Evolutionary conservation across 208 protist species (phyloP).

Genomic region (Leishmania guyanensis): DNA sequence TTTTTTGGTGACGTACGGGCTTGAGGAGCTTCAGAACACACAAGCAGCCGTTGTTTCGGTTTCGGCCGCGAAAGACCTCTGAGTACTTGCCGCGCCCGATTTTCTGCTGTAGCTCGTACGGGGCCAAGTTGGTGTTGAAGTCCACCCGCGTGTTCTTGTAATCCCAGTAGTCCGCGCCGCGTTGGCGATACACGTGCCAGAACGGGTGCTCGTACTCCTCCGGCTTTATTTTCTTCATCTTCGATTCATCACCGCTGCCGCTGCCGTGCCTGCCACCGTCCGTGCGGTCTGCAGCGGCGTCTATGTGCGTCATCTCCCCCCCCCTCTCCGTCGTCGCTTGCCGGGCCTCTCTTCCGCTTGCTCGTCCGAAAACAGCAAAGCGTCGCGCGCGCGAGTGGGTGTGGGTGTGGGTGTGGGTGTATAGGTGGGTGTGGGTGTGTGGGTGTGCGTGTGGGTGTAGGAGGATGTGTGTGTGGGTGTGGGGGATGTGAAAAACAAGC

Average conservation of each 20-base stretch:
- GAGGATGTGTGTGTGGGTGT: neutral
- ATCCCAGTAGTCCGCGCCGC: slow-evolving; percentile 92
- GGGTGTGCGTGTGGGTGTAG: neutral
- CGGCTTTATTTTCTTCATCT: slow-evolving; percentile 27
- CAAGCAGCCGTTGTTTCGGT: slow-evolving; percentile 84
- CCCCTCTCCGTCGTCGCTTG: neutral
- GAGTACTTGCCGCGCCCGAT: slow-evolving; percentile 99
- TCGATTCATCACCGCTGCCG: slow-evolving; percentile 9
- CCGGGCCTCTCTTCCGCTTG: too few species aligned
- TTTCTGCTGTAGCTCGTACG: slow-evolving; percentile 97
- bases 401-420: neutral
- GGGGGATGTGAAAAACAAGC: neutral
- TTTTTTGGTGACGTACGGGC: slow-evolving; percentile 99
- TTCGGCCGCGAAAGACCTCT: slow-evolving; percentile 98
- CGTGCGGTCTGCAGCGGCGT: neutral
- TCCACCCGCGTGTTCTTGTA: slow-evolving; percentile 90
- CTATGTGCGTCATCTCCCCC: neutral
- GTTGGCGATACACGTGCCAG: slow-evolving; percentile 74
- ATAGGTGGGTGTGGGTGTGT: neutral
- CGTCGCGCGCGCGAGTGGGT: neutral
- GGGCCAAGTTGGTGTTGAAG: slow-evolving; percentile 84
- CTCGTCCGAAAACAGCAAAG: too few species aligned
- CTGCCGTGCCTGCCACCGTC: neutral
- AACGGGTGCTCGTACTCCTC: slow-evolving; percentile 69
- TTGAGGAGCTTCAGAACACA: slow-evolving; percentile 99